A percentile compares a stretch with the other conserved stretches of the same genome.
These are phyloP conservation scores for Botrytis sinoallii DNA, from an alignment of 2,329 filamentous ascomycete species.

Conservation along the genomic window DNA sequence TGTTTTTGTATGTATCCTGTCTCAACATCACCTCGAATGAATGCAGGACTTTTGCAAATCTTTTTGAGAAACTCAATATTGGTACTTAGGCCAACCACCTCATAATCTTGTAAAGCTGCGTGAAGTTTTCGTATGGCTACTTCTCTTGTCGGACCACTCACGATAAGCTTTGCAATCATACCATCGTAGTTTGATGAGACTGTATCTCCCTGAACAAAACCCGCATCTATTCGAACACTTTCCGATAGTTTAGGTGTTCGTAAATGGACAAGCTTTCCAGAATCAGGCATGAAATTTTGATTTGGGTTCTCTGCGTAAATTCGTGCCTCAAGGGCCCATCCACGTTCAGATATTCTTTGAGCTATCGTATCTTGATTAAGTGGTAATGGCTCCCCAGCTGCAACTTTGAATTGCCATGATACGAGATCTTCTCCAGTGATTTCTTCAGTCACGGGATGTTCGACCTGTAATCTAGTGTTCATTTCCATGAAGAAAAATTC, in stretches of 20 bases:
- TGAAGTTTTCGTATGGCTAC: constrained; percentile 80
- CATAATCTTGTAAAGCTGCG: constrained; percentile 79
- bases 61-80: constrained; percentile 97
- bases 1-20: constrained; percentile 96
- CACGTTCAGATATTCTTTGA: constrained; percentile 66
- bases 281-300: constrained; percentile 90
- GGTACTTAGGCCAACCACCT: constrained; percentile 87
- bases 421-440: constrained; percentile 77
- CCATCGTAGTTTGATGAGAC: constrained; percentile 95
- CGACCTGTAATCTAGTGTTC: constrained; percentile 89
- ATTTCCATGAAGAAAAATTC: constrained; percentile 83
- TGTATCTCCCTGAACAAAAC: constrained; percentile 86
- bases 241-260: constrained; percentile 65
- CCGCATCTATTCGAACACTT: constrained; percentile 86
- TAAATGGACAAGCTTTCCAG: constrained; percentile 81
- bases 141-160: constrained; percentile 73
- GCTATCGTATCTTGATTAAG: constrained; percentile 64
- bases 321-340: constrained; percentile 89
- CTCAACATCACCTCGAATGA: constrained; percentile 84
- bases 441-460: constrained; percentile 89
- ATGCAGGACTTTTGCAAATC: constrained; percentile 76
- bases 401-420: constrained; percentile 90
- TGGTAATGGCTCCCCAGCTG: constrained; percentile 66
- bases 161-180: constrained; percentile 98
- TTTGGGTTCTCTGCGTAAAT: constrained; percentile 97